Base-by-base conservation (phyloP, 768 basidiomycete genomes). In the Pleurotus eryngii region DNA sequence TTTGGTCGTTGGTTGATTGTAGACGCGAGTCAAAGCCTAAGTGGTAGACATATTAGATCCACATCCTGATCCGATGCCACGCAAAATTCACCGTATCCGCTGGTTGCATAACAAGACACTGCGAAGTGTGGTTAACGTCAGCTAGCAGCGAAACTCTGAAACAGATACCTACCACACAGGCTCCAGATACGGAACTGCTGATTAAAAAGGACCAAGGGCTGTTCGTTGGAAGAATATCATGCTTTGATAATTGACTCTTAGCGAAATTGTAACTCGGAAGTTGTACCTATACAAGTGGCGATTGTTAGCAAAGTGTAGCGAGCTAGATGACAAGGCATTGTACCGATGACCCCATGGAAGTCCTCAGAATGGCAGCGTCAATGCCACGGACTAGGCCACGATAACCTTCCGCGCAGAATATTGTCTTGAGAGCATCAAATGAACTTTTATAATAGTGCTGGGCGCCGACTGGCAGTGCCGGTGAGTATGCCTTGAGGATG, bases 231-330 rank as follows among this genome's bases (percentile, higher is more conserved):
- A 90, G 72, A 57, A 92, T 81, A 3, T 86, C 86, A 58, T 82
- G 75, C 40, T 79, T 76, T 5, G 89, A 82, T 46, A 99, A 73
- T 55, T 87, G 82, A 49, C 81, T 84, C 72, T 99, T 99, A 27
- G 93, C 91, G 71, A 91, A 90, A 63, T 93, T 95, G 70, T 99
- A 99, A 47, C 91, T 91, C 1, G 97, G 97, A 24, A 99, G 73
- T 83, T 99, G 97, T 6, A 95, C 92, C 83, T 90, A 65, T n/a
- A 57, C 43, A 57, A 56, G 49, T 9, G 18, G 39, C 22, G 27
- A 35, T 18, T 22, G 18, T 49, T 5, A 26, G 8, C 17, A 24
- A 24, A 14, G 35, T 37, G 22, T n/a, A 56, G 43, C 3, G 30
- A 35, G n/a, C 20, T 9, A 18, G 49, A 56, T 8, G 37, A 35